Conservation (phyloP, 352 stramenopile genomes). For the Pythium chondricola region DNA sequence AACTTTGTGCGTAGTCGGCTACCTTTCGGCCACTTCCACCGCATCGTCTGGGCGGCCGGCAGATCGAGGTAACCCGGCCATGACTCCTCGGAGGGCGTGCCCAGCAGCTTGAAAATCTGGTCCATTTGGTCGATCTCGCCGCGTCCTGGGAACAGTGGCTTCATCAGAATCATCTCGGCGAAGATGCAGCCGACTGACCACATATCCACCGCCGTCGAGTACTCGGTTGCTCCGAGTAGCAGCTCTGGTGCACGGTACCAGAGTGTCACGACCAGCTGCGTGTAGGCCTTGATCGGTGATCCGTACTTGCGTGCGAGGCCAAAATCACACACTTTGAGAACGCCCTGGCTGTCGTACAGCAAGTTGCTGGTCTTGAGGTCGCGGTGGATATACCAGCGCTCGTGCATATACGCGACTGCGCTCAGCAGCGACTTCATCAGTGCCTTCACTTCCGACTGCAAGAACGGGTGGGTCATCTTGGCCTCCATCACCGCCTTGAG, state of each 20-base stretch:
- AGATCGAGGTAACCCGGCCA: slow-evolving; percentile 81
- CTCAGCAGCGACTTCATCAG: slow-evolving; percentile 90
- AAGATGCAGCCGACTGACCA: slow-evolving; percentile 97
- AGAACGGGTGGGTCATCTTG: slow-evolving; percentile 77
- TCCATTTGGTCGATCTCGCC: slow-evolving; percentile 96
- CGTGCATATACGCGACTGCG: slow-evolving; percentile 89
- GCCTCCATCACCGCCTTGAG: slow-evolving; percentile 80
- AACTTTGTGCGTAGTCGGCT: slow-evolving; percentile 77
- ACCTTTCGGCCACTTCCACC: slow-evolving; percentile 65
- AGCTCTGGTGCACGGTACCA: slow-evolving; percentile 94
- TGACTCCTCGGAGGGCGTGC: slow-evolving; percentile 82
- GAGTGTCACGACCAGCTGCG: slow-evolving; percentile 91
- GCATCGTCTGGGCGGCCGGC: slow-evolving; percentile 52
- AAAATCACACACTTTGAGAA: slow-evolving; percentile 86
- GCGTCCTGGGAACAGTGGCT: slow-evolving; percentile 90
- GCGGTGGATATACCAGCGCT: slow-evolving; percentile 91
- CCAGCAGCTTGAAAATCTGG: slow-evolving; percentile 94
- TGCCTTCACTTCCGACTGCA: slow-evolving; percentile 91
- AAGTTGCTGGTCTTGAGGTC: slow-evolving; percentile 99
- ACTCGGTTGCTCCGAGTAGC: slow-evolving; percentile 86
- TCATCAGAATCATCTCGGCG: slow-evolving; percentile 92
- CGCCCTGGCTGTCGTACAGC: slow-evolving; percentile 85
- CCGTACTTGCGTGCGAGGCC: slow-evolving; percentile 79
- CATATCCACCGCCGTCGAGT: slow-evolving; percentile 95
- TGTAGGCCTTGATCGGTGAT: slow-evolving; percentile 70